Evolutionary conservation across 2,329 filamentous ascomycete genomes (phyloP), one percentile per base, ranked within the genome.

Genomic region (Orbilia quercus): DNA sequence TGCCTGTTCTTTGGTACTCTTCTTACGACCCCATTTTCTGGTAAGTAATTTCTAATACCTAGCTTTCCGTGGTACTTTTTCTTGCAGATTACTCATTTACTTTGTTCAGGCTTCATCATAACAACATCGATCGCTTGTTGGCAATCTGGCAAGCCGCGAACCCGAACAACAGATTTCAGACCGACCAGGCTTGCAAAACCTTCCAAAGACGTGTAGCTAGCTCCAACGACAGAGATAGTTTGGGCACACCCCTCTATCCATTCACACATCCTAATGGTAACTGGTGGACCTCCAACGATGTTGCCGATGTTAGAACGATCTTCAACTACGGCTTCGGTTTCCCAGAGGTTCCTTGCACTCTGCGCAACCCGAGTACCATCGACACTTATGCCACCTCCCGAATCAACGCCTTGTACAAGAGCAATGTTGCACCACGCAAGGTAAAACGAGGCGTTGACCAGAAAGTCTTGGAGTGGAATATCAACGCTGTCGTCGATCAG

Each of bases 11-110:
- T n/a, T 64, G 75, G 16, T 77, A 76, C 42, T 73, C 78, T 51
- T 74, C 77, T 20, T 79, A 76, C 45, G 78, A 79, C 25, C 76
- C 78, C 0, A 76, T 79, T 16, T 79, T 79, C 67, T 79, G 77
- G 76, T 70, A 58, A 36, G 57, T 71, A 28, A 74, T 44, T 9
- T 7, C n/a, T n/a, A 12, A 38, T 16, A 36, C 58, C 59, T 2
- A 22, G n/a, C 42, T 59, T 22, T 2, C 22, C 44, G 75, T 22
- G 66, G 53, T 64, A 12, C 20, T 25, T 50, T 31, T 31, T 5
- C 9, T 31, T 36, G 48, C 48, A 18, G 48, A 50, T 14, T n/a
- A 50, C 20, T 50, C 7, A 28, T 31, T 40, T 18, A 54, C 6
- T 14, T n/a, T 42, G 4, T 23, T 50, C 31, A 48, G 9, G 81